A percentile compares a stretch with the other conserved stretches of the same genome.
These are phyloP conservation scores for Pseudogymnoascus sp. DNA, from an alignment of 2,329 filamentous ascomycete species.

Conservation along the genomic window DNA sequence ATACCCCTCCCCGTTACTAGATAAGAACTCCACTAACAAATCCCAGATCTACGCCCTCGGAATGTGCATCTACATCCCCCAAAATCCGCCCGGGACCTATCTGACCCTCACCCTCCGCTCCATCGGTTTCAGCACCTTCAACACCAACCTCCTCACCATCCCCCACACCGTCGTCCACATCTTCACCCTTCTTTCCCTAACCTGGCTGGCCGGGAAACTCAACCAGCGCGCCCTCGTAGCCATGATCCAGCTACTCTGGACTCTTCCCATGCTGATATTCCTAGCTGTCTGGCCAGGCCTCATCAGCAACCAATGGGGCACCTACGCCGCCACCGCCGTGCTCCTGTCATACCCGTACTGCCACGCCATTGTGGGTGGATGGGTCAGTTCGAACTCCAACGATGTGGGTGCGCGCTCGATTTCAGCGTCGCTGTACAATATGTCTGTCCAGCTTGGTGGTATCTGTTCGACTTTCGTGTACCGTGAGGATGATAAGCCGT, in stretches of 20 bases:
- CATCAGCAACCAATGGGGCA: constrained; percentile 27
- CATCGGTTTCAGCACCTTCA: constrained; percentile 29
- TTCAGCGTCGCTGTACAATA: constrained; percentile 53
- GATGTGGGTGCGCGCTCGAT: constrained; percentile 54
- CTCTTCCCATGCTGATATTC: constrained; percentile 31
- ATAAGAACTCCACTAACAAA: not conserved
- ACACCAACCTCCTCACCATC: constrained; percentile 38
- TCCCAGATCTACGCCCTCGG: constrained; percentile 36
- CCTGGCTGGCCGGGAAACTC: constrained; percentile 35
- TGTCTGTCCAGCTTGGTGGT: constrained; percentile 34
- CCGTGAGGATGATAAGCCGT: constrained; percentile 38
- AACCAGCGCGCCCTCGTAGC: constrained; percentile 31
- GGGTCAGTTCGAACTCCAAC: constrained; percentile 50
- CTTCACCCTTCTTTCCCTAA: constrained; percentile 37
- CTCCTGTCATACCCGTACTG: constrained; percentile 20
- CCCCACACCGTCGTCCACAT: constrained; percentile 37
- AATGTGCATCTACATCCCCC: constrained; percentile 41
- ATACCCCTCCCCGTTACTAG: constrained; percentile 21
- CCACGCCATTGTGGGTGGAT: constrained; percentile 28
- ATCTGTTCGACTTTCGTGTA: constrained; percentile 37
- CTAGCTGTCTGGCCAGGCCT: constrained; percentile 25
- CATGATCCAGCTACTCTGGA: constrained; percentile 32
- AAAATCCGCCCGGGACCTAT: constrained; percentile 39
- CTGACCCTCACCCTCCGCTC: constrained; percentile 42
- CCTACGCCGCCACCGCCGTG: constrained; percentile 30